Percentiles rank a stretch among this genome's conserved stretches.
phyloP scores from a whole-genome alignment of 176 grass and related monocot species.

The Triticum timopheevii region DNA sequence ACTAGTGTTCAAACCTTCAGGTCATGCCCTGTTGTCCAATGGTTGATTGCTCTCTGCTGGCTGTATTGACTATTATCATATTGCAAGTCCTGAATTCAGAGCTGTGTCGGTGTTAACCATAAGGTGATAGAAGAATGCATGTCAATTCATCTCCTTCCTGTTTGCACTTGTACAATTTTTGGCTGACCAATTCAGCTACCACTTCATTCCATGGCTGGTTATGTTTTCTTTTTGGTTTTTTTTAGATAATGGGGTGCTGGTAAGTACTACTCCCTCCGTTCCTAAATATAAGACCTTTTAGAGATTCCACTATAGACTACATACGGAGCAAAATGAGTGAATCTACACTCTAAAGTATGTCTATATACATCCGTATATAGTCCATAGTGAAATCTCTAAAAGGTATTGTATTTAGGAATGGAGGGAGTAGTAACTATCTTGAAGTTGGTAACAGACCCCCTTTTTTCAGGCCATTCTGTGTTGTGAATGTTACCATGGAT shows the following conservation, averaged over 20 bases:
- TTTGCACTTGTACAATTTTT: not conserved
- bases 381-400: too few species aligned
- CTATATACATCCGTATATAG: too few species aligned
- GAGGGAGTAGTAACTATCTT: not conserved
- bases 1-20: not conserved
- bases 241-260: not conserved
- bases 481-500: not conserved
- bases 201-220: constrained; percentile 5
- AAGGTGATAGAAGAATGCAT: constrained; percentile 10
- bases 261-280: not conserved
- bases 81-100: constrained; percentile 11
- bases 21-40: not conserved
- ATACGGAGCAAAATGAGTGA: too few species aligned
- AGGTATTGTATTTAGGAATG: too few species aligned
- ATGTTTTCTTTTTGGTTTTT: not conserved
- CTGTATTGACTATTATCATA: not conserved
- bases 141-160: not conserved
- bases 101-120: not conserved
- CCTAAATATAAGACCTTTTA: too few species aligned
- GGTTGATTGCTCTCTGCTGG: not conserved
- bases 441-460: not conserved
- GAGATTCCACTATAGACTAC: too few species aligned
- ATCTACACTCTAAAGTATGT: too few species aligned
- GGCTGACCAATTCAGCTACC: not conserved
- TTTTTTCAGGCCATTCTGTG: constrained; percentile 14